A percentile compares a stretch with the other conserved stretches of the same genome.
Conservation (phyloP, 805 yeast species). For the Pichia exigua region DNA sequence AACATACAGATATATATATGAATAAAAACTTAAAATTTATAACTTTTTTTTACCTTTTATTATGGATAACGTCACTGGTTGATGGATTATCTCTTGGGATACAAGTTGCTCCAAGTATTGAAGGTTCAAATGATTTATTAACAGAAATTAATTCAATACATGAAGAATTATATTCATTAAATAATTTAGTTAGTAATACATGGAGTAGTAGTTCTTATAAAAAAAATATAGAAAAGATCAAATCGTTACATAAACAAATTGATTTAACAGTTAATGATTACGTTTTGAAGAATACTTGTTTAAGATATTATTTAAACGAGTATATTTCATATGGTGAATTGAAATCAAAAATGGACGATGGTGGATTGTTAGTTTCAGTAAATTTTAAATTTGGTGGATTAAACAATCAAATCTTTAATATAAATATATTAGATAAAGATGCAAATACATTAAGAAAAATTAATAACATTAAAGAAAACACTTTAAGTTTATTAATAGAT, state of each 20-base stretch:
- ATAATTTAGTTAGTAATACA: background rate
- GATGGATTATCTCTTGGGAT: conserved; percentile 1
- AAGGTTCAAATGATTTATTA: background rate
- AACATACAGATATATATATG: background rate
- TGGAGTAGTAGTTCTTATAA: background rate
- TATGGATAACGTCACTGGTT: background rate
- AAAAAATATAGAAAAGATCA: background rate
- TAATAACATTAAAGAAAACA: conserved; percentile 14
- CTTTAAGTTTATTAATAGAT: conserved; percentile 18
- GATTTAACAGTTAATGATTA: conserved; percentile 1
- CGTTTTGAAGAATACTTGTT: conserved; percentile 10
- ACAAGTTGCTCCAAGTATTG: conserved; percentile 1
- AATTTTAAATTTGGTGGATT: conserved; percentile 13
- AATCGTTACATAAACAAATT: background rate
- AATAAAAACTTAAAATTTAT: background rate
- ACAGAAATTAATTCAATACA: conserved; percentile 4
- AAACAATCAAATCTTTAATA: conserved; percentile 15
- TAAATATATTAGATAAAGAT: conserved; percentile 23
- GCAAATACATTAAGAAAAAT: conserved; percentile 24
- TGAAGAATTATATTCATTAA: conserved; percentile 2
- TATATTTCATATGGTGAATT: conserved; percentile 5
- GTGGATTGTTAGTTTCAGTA: conserved; percentile 17
- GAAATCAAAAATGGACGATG: background rate
- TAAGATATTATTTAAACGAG: conserved; percentile 13
- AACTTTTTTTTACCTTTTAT: background rate